Evolutionary conservation across 306 rosid species (phyloP).

Genomic region (Dalbergia cultrata): DNA sequence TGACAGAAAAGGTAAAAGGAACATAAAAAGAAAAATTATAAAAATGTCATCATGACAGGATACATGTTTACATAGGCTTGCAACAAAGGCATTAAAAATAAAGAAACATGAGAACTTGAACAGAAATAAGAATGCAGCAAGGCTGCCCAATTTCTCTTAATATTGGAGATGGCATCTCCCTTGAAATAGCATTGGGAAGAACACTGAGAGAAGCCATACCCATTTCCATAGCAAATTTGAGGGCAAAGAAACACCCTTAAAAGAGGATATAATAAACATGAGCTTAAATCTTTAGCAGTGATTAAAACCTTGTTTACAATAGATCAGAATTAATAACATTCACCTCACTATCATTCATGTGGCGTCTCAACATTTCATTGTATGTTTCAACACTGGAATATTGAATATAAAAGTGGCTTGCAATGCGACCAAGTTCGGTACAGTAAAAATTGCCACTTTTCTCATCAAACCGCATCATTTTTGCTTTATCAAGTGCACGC

Average conservation of each 20-base stretch:
- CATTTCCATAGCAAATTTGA: background rate
- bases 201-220: conserved; percentile 23
- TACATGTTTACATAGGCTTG: conserved; percentile 15
- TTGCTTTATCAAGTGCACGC: conserved; percentile 94
- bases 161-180: conserved; percentile 4
- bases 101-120: background rate
- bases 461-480: conserved; percentile 99
- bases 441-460: conserved; percentile 98
- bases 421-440: conserved; percentile 99
- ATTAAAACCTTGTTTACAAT: conserved; percentile 6
- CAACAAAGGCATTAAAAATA: background rate
- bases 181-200: conserved; percentile 17
- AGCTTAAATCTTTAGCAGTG: conserved; percentile 27
- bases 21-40: conserved; percentile 19
- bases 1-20: conserved; percentile 38
- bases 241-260: conserved; percentile 2
- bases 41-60: background rate
- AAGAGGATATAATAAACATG: conserved; percentile 4
- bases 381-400: conserved; percentile 96
- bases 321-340: conserved; percentile 50
- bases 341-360: conserved; percentile 95
- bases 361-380: conserved; percentile 91
- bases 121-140: conserved; percentile 20
- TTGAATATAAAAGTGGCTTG: conserved; percentile 98
- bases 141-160: conserved; percentile 21